phyloP scores from a whole-genome alignment of 371 early-diverging fungal species.

The Mucor mucedo region DNA sequence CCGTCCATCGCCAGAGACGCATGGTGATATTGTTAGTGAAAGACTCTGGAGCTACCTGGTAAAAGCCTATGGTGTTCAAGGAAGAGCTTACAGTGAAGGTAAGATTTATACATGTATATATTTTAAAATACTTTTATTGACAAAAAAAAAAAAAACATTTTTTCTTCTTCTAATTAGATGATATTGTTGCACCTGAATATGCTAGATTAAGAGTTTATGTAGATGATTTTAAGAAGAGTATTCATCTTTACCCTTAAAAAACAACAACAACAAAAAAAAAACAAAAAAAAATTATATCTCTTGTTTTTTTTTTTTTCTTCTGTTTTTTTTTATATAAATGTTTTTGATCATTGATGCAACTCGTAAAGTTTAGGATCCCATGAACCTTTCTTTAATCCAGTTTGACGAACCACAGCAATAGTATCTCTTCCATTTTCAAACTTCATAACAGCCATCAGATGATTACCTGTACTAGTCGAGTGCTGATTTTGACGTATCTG shows the following conservation, averaged over 20 bases:
- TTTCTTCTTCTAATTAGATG: constrained; percentile 24
- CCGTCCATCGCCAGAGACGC: constrained; percentile 51
- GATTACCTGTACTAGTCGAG: neutral
- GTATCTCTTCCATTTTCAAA: constrained; percentile 36
- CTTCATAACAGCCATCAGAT: constrained; percentile 33
- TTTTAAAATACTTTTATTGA: neutral
- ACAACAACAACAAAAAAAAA: neutral
- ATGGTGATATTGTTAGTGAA: constrained; percentile 53
- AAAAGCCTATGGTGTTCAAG: constrained; percentile 49
- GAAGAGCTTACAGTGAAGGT: constrained; percentile 51
- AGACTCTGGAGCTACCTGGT: constrained; percentile 42
- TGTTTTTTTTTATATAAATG: neutral
- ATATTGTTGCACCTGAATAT: constrained; percentile 48
- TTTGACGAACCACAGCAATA: constrained; percentile 34
- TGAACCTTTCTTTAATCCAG: constrained; percentile 32
- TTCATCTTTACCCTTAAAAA: constrained; percentile 41
- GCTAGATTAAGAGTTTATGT: constrained; percentile 47
- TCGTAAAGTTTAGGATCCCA: constrained; percentile 43
- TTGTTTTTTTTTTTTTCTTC: neutral
- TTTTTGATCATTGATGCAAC: too few relatives aligned
- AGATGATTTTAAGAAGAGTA: constrained; percentile 51
- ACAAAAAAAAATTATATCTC: neutral
- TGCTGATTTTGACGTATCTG: constrained; percentile 4
- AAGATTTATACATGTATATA: neutral
- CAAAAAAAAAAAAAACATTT: neutral